Percentiles rank a stretch among this genome's conserved stretches.
phyloP scores from a whole-genome alignment of 352 stramenopile species.

The Globisporangium nunn region DNA sequence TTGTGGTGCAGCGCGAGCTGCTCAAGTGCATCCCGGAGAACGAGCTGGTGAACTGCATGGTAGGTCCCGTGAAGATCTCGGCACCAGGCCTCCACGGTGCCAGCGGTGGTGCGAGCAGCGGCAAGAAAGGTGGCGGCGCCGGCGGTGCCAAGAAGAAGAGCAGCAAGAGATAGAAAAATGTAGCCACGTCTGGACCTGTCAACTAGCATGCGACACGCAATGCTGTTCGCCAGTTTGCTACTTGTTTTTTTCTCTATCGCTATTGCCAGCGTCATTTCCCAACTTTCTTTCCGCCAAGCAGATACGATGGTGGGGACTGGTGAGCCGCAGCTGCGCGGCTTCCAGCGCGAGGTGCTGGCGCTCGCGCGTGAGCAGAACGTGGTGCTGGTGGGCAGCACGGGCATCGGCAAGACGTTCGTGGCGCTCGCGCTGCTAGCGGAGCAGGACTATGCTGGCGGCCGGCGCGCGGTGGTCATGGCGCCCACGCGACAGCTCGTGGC shows the following conservation, averaged over 20 bases:
- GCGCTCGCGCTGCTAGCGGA: slow-evolving; percentile 68
- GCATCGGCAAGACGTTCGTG: slow-evolving; percentile 84
- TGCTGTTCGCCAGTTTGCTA: too few species aligned
- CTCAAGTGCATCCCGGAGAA: slow-evolving; percentile 87
- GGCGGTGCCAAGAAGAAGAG: slow-evolving; percentile 16
- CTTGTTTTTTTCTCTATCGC: too few species aligned
- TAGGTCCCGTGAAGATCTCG: slow-evolving; percentile 87
- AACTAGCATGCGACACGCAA: too few species aligned
- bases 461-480: slow-evolving; percentile 76
- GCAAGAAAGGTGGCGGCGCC: slow-evolving; percentile 29
- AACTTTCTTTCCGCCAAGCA: too few species aligned
- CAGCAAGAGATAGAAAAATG: slow-evolving; percentile 19
- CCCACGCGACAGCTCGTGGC: slow-evolving; percentile 76
- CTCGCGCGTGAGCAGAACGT: slow-evolving; percentile 66
- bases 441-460: slow-evolving; percentile 58
- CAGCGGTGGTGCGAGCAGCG: slow-evolving; percentile 24
- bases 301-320: too few species aligned
- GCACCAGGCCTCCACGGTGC: slow-evolving; percentile 52
- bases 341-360: slow-evolving; percentile 67
- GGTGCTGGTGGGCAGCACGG: slow-evolving; percentile 77
- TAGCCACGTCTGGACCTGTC: too few species aligned
- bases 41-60: slow-evolving; percentile 86
- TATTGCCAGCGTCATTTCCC: too few species aligned
- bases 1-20: slow-evolving; percentile 79
- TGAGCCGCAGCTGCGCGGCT: slow-evolving; percentile 35